These are phyloP conservation scores for Solanum bulbocastanum DNA, from an alignment of 257 asterid species.

Conservation along the genomic window DNA sequence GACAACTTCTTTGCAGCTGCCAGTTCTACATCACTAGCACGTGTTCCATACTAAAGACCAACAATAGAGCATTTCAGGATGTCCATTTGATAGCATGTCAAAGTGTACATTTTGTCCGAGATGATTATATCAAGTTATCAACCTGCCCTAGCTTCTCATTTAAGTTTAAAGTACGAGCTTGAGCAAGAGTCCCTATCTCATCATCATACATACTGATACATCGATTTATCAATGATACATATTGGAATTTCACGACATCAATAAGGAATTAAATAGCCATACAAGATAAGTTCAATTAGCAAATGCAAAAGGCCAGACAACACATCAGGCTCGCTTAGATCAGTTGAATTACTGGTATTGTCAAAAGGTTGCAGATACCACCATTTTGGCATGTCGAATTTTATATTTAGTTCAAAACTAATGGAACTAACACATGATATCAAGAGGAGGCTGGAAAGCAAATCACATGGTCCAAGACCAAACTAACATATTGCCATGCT, in stretches of 20 bases:
- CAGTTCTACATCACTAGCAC: constrained; percentile 77
- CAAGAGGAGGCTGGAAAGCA: constrained; percentile 26
- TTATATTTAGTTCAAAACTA: constrained; percentile 64
- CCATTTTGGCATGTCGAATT: constrained; percentile 65
- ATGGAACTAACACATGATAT: constrained; percentile 66
- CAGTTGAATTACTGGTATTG: constrained; percentile 22
- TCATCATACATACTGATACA: constrained; percentile 82
- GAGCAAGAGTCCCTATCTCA: constrained; percentile 83
- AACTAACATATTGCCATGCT: no score
- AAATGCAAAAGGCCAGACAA: constrained; percentile 59
- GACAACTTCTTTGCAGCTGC: constrained; percentile 86
- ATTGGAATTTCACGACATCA: constrained; percentile 82
- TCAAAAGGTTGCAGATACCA: constrained; percentile 80
- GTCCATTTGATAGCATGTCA: constrained; percentile 94
- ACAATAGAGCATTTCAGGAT: constrained; percentile 87
- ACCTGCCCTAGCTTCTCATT: constrained; percentile 90
- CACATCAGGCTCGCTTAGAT: constrained; percentile 40
- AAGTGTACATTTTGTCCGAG: constrained; percentile 85
- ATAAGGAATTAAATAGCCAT: constrained; percentile 90
- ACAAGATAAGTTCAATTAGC: constrained; percentile 74
- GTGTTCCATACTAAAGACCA: constrained; percentile 57
- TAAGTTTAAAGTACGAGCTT: constrained; percentile 81
- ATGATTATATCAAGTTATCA: constrained; percentile 42
- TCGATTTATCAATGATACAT: constrained; percentile 66
- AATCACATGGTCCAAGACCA: no score